Conservation (phyloP, 1,284 basidiomycete genomes). For the Cutaneotrichosporon sp. region DNA sequence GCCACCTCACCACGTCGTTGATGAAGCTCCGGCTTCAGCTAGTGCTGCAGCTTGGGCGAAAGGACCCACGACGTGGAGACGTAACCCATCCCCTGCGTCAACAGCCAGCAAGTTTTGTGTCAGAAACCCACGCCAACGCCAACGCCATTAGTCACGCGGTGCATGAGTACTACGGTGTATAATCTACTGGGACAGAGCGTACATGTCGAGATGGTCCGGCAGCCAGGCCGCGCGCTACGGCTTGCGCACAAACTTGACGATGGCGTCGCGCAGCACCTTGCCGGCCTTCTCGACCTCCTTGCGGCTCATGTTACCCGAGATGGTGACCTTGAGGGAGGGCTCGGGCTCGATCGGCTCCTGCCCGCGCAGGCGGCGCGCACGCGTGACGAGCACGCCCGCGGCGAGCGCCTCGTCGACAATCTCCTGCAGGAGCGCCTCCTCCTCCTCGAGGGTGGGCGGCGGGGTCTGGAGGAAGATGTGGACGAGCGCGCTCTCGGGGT, state of each 20-base stretch:
- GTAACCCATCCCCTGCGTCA: too few relatives aligned
- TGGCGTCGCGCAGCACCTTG: slow-evolving; percentile 68
- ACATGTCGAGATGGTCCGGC: too few relatives aligned
- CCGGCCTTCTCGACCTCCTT: slow-evolving; percentile 93
- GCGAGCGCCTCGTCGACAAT: slow-evolving; percentile 78
- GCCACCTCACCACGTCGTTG: too few relatives aligned
- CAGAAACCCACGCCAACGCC: not conserved
- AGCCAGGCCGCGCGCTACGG: too few relatives aligned
- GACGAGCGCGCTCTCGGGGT: slow-evolving; percentile 80
- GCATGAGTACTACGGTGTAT: slow-evolving; percentile 1
- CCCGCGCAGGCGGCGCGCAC: slow-evolving; percentile 74
- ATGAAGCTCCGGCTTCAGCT: too few relatives aligned
- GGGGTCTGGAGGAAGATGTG: slow-evolving; percentile 69
- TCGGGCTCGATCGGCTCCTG: slow-evolving; percentile 80
- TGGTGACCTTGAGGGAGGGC: slow-evolving; percentile 83
- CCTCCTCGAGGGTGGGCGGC: slow-evolving; percentile 61
- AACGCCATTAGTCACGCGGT: slow-evolving; percentile 9
- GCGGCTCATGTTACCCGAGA: slow-evolving; percentile 73
- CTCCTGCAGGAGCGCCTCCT: slow-evolving; percentile 80
- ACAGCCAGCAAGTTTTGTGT: too few relatives aligned
- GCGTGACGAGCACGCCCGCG: slow-evolving; percentile 78
- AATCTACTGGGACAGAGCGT: not conserved
- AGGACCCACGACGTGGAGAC: too few relatives aligned
- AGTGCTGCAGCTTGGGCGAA: too few relatives aligned
- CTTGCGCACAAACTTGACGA: slow-evolving; percentile 63